Evolutionary conservation across 805 yeast species (phyloP).

Genomic region (Komagataella pseudopastoris): DNA sequence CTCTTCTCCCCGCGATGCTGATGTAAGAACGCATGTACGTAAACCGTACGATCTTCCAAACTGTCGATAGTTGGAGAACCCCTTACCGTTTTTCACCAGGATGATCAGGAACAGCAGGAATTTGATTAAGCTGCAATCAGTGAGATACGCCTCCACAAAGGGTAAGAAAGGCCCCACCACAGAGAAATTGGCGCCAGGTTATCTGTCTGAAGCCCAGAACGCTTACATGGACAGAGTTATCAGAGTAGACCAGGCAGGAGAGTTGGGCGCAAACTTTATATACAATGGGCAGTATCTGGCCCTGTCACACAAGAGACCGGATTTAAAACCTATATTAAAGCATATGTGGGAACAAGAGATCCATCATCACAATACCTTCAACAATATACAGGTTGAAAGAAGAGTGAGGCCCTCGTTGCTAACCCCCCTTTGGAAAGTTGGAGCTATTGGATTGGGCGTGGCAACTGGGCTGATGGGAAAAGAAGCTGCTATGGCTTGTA

Average conservation of each 20-base stretch:
- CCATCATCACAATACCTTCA: constrained; percentile 80
- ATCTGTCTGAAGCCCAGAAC: constrained; percentile 32
- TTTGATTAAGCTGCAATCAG: neutral
- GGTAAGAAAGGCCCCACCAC: neutral
- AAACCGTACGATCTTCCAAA: neutral
- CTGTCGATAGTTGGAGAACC: neutral
- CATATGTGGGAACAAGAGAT: constrained; percentile 99
- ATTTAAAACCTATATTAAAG: constrained; percentile 62
- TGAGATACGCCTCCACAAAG: neutral
- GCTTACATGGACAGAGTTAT: constrained; percentile 65
- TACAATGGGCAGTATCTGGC: constrained; percentile 84
- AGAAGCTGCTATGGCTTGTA: constrained; percentile 99
- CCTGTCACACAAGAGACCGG: constrained; percentile 55
- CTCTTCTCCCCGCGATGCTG: neutral
- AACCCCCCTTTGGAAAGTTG: constrained; percentile 88
- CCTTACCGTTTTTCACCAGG: neutral
- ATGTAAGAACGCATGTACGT: neutral
- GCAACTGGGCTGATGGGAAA: constrained; percentile 79
- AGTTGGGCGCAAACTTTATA: constrained; percentile 87
- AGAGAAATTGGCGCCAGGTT: neutral
- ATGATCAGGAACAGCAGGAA: neutral
- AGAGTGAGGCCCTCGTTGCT: constrained; percentile 85
- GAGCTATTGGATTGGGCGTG: constrained; percentile 78
- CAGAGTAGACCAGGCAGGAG: constrained; percentile 97
- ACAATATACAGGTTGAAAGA: constrained; percentile 56